Evolutionary conservation across 768 basidiomycete genomes (phyloP), one percentile per base, ranked within the genome.

Genomic region (Suillus plorans): DNA sequence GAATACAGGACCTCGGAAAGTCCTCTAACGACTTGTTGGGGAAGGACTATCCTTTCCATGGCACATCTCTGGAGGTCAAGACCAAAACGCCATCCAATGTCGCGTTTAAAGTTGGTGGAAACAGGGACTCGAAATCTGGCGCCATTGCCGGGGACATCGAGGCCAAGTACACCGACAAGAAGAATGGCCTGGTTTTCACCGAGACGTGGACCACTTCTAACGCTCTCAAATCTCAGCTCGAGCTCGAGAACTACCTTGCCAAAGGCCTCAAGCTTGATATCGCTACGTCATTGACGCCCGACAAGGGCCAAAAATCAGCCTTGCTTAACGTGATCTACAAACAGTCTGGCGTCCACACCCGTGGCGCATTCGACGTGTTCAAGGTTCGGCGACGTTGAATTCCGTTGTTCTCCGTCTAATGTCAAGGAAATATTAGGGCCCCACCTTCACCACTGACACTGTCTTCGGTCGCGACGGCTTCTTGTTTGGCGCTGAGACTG

Each of bases 191-290:
- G 73, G 89, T 89, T 76, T 83, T 97, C 85, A 99, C 97, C 71
- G 86, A 97, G 82, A 86, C 92, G 63, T 99, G 97, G 97, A 95
- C 94, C 63, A 98, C 97, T 73, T 71, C 87, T 76, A 99, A 99
- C 84, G 79, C 90, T 74, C 91, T 99, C 83, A 90, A 91, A 78
- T 90, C 90, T 69, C 88, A 90, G 77, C 78, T 98, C 69, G 97
- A 99, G 85, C 83, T 99, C 75, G 95, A 99, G 80, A 95, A 98
- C 84, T 89, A 95, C 82, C 86, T 99, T 76, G 94, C 97, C 72
- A 91, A 95, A 82, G 97, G 97, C 67, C 88, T 99, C 82, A 99
- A 99, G 84, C 82, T 99, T 74, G 97, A 98, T 77, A 78, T 98
- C 63, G 82, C 82, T 74, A 90, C 94, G 69, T 84, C 89, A 50